Evolutionary conservation across 192 early-diverging fungal species (phyloP), one percentile per base, ranked within the genome.

Genomic region (Coemansia sp.): DNA sequence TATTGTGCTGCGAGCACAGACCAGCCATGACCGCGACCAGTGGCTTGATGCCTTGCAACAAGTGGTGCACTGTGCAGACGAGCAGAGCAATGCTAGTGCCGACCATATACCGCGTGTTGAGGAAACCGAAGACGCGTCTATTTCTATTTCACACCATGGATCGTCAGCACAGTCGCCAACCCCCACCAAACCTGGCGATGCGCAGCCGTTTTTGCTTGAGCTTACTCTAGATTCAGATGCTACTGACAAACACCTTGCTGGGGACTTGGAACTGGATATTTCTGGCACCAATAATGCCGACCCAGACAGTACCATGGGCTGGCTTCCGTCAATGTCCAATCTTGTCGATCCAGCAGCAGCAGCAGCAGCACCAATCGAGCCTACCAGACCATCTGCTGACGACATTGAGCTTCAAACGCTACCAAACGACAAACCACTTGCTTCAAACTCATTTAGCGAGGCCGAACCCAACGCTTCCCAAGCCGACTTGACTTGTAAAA

Each of bases 1-100:
- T 9, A 11, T 67, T 64, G 57, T 67, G 6, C 41, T 77, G 44
- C 74, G 74, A 6, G 64, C 74, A 3, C 56, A 32, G 44, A 45
- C 63, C 0, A 11, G 56, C 1, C 45, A 51, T 16, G 74, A 77
- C 11, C 55, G 64, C 28, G 40, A 57, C 6, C 39, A 48, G 18
- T 75, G 71, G 71, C 36, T 61, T 17, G 40, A 36, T 2, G 53
- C 61, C 0, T 30, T 75, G 15, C 49, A 56, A 2, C 30, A 17
- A 6, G 66, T 20, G 1, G 30, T 20, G 0, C 28, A 34, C 0
- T 34, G 28, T 4, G 36, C 37, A 28, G 49, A 34, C 32, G 7
- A 34, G 6, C 32, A 34, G 32, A 1, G 32, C 32, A 34, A 10
- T 9, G 32, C 10, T 5, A 10, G 10, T 7, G 10, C 32, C 32